Evolutionary conservation across 768 basidiomycete species (phyloP).

Genomic region (Russula sp.): DNA sequence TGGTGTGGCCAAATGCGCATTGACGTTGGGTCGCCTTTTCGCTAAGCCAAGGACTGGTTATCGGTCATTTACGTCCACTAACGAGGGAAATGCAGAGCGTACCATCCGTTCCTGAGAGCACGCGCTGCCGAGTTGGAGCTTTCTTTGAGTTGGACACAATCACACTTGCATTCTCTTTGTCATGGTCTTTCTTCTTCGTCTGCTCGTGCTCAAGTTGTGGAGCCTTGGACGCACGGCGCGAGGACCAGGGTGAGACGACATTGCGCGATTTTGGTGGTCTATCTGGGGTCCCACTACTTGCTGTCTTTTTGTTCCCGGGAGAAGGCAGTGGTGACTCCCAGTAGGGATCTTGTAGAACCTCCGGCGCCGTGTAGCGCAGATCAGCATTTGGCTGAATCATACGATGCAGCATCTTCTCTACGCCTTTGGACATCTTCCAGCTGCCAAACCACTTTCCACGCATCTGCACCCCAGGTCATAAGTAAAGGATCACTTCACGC

Average conservation of each 20-base stretch:
- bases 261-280: slow-evolving; percentile 29
- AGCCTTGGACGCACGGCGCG: slow-evolving; percentile 21
- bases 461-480: slow-evolving; percentile 34
- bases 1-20: slow-evolving; percentile 5
- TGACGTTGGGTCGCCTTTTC: slow-evolving; percentile 13
- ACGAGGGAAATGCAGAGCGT: background rate
- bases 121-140: slow-evolving; percentile 2
- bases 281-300: slow-evolving; percentile 28
- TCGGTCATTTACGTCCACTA: background rate
- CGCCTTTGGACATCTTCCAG: slow-evolving; percentile 58
- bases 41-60: slow-evolving; percentile 7
- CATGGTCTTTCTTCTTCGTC: slow-evolving; percentile 24
- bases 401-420: slow-evolving; percentile 61
- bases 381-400: slow-evolving; percentile 84
- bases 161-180: slow-evolving; percentile 32
- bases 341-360: slow-evolving; percentile 59
- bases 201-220: slow-evolving; percentile 17
- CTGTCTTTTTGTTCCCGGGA: slow-evolving; percentile 24
- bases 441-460: slow-evolving; percentile 83
- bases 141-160: background rate
- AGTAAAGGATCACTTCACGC: background rate
- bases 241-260: slow-evolving; percentile 31
- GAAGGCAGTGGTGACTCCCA: slow-evolving; percentile 37
- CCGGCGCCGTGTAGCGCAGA: slow-evolving; percentile 59
- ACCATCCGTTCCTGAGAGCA: slow-evolving; percentile 14